phyloP scores from a whole-genome alignment of 257 asterid genomes.

The Avicennia marina region DNA sequence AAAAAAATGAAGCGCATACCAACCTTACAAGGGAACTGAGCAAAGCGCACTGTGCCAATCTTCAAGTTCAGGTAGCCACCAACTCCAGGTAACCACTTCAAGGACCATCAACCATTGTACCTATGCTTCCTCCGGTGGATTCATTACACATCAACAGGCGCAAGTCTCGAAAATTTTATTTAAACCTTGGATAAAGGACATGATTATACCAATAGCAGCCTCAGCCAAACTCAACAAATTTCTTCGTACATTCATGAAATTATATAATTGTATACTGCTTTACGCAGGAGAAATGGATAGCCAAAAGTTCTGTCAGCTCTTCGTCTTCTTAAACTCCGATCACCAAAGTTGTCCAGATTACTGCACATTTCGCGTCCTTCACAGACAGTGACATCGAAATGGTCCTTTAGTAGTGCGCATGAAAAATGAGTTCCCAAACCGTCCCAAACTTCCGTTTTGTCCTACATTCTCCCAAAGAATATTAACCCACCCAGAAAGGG shows the following conservation, averaged over 20 bases:
- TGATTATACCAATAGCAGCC: background rate
- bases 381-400: background rate
- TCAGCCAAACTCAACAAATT: background rate
- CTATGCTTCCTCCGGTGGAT: background rate
- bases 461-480: slow-evolving; percentile 22
- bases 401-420: background rate
- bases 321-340: background rate
- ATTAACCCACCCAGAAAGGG: slow-evolving; percentile 13
- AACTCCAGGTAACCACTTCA: slow-evolving; percentile 7
- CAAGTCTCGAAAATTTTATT: background rate
- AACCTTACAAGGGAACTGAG: slow-evolving; percentile 27
- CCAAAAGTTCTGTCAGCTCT: background rate
- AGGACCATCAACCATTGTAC: background rate
- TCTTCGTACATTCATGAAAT: too few species aligned
- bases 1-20: slow-evolving; percentile 15
- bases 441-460: slow-evolving; percentile 9
- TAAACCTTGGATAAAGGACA: background rate
- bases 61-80: background rate
- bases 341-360: background rate
- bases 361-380: slow-evolving; percentile 1
- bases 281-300: background rate
- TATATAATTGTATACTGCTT: background rate
- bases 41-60: slow-evolving; percentile 8
- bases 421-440: background rate
- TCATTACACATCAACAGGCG: background rate